Conservation (phyloP, 495 filamentous ascomycete species). For the Parachaetomium inaequale region DNA sequence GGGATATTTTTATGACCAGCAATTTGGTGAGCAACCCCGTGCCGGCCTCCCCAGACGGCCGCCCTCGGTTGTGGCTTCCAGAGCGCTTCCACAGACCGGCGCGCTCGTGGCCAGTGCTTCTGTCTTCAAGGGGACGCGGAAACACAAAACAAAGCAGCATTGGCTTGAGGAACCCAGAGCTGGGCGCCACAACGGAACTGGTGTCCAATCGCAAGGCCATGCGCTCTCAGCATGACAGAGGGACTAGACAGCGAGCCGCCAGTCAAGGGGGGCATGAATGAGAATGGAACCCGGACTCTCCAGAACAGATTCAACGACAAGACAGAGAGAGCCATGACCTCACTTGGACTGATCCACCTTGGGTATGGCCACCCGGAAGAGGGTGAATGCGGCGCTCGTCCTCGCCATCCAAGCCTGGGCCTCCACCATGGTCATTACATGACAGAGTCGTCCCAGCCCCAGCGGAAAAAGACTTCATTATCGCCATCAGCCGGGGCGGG, state of each 20-base stretch:
- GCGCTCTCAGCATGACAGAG: background rate
- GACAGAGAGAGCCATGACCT: background rate
- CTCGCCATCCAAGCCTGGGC: background rate
- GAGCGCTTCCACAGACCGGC: constrained; percentile 15
- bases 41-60: constrained; percentile 7
- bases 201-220: constrained; percentile 5
- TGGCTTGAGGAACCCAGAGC: background rate
- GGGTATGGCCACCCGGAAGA: constrained; percentile 8
- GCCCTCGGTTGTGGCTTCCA: constrained; percentile 12
- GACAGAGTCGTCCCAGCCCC: background rate
- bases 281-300: too few species aligned
- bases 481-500: background rate
- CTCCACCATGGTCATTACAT: background rate
- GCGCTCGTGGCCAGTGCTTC: constrained; percentile 20
- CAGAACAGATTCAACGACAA: background rate
- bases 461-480: background rate
- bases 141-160: constrained; percentile 11
- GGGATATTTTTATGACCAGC: constrained; percentile 18
- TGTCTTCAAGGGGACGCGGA: background rate
- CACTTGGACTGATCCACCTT: constrained; percentile 13
- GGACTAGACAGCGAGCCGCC: background rate
- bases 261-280: background rate
- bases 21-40: constrained; percentile 17
- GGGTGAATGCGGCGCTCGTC: background rate
- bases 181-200: constrained; percentile 8